phyloP scores from a whole-genome alignment of 2,329 filamentous ascomycete species.

The Ramularia endophylla region DNA sequence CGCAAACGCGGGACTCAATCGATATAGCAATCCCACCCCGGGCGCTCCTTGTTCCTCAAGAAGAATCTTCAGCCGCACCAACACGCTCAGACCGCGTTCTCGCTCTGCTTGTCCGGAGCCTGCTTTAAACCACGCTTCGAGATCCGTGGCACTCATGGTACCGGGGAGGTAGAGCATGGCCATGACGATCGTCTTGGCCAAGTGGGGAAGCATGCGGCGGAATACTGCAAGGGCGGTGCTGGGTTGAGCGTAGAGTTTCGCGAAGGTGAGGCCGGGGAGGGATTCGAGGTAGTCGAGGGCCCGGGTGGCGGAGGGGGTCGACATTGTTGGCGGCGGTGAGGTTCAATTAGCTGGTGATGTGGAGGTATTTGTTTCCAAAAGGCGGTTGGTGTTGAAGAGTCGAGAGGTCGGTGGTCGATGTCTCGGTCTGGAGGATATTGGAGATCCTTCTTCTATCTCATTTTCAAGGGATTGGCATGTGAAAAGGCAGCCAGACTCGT shows the following conservation, averaged over 20 bases:
- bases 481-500: no score
- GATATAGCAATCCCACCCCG: conserved; percentile 64
- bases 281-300: conserved; percentile 88
- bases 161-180: conserved; percentile 84
- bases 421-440: no score
- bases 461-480: no score
- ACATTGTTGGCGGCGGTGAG: conserved; percentile 27
- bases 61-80: conserved; percentile 83
- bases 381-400: no score
- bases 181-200: conserved; percentile 95
- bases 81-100: conserved; percentile 74
- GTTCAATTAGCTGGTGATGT: no score
- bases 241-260: conserved; percentile 89
- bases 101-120: conserved; percentile 48
- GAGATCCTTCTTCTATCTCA: no score
- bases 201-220: conserved; percentile 88
- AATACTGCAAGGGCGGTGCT: conserved; percentile 95
- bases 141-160: conserved; percentile 69
- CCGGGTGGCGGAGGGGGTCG: conserved; percentile 49
- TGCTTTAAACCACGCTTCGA: conserved; percentile 81
- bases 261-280: conserved; percentile 82
- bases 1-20: conserved; percentile 75
- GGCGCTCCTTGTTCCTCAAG: conserved; percentile 53
- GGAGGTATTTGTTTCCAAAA: no score
- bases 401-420: no score